Percentiles rank a stretch among this genome's conserved stretches.
phyloP scores from a whole-genome alignment of 345 rosid species.

The Dipteronia dyeriana region DNA sequence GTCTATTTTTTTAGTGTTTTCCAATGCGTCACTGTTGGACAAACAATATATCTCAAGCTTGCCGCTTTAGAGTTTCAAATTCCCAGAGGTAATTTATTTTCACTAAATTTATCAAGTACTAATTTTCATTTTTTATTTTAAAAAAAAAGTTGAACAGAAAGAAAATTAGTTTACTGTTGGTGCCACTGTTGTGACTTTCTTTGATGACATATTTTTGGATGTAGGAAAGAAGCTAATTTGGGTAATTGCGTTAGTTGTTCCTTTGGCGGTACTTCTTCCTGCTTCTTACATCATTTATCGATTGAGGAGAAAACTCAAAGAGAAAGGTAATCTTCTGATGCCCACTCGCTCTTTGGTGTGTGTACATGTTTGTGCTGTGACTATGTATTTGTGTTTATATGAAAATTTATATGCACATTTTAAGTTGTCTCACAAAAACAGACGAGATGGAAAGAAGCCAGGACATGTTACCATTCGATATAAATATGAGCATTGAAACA shows the following conservation, averaged over 20 bases:
- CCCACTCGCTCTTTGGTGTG: background rate
- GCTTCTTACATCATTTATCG: constrained; percentile 4
- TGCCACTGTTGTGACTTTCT: background rate
- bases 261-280: background rate
- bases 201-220: background rate
- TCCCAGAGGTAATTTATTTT: constrained; percentile 17
- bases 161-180: background rate
- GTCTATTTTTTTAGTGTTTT: too few relatives aligned
- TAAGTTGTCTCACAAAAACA: background rate
- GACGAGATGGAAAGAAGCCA: background rate
- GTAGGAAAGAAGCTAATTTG: constrained; percentile 8
- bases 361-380: background rate
- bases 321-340: constrained; percentile 3
- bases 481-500: constrained; percentile 1
- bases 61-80: constrained; percentile 19
- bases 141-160: background rate
- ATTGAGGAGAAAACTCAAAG: constrained; percentile 13
- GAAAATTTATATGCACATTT: background rate
- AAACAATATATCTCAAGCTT: constrained; percentile 15
- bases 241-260: constrained; percentile 10
- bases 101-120: too few relatives aligned
- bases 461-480: constrained; percentile 25
- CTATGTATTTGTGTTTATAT: too few relatives aligned
- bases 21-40: too few relatives aligned
- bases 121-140: background rate